Percentiles rank a stretch among this genome's conserved stretches.
These are phyloP conservation scores for Danielia oregonensis DNA, from an alignment of 805 yeast species.

Conservation along the genomic window DNA sequence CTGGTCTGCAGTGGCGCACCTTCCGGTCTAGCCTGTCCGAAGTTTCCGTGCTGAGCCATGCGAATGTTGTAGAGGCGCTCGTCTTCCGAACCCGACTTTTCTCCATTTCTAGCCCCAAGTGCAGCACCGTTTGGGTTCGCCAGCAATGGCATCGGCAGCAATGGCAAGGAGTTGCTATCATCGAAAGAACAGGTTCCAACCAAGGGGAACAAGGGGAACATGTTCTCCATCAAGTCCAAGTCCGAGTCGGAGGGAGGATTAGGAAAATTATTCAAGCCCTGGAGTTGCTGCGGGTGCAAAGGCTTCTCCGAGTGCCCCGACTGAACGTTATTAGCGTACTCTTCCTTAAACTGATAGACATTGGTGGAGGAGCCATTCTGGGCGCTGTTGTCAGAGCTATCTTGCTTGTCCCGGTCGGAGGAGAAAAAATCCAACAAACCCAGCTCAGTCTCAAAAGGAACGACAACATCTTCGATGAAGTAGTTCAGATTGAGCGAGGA, in stretches of 20 bases:
- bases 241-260: constrained; percentile 18
- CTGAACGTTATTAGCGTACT: neutral
- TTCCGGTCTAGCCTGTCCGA: neutral
- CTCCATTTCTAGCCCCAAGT: neutral
- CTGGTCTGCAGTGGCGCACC: neutral
- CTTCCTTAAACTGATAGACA: neutral
- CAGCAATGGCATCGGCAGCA: constrained; percentile 26
- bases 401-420: neutral
- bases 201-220: constrained; percentile 42
- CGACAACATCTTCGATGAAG: constrained; percentile 27
- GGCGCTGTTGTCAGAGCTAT: neutral
- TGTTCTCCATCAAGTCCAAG: constrained; percentile 28
- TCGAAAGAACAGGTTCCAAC: constrained; percentile 38
- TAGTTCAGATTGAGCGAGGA: constrained; percentile 10
- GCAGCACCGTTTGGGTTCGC: neutral
- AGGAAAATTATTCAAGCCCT: constrained; percentile 9
- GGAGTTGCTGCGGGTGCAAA: constrained; percentile 1
- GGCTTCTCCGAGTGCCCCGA: neutral
- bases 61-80: neutral
- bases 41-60: neutral
- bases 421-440: constrained; percentile 41
- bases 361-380: neutral
- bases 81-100: neutral
- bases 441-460: constrained; percentile 30
- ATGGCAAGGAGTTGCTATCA: constrained; percentile 30